Conservation (phyloP, 495 filamentous ascomycete genomes). For the Tetracladium setigerum region DNA sequence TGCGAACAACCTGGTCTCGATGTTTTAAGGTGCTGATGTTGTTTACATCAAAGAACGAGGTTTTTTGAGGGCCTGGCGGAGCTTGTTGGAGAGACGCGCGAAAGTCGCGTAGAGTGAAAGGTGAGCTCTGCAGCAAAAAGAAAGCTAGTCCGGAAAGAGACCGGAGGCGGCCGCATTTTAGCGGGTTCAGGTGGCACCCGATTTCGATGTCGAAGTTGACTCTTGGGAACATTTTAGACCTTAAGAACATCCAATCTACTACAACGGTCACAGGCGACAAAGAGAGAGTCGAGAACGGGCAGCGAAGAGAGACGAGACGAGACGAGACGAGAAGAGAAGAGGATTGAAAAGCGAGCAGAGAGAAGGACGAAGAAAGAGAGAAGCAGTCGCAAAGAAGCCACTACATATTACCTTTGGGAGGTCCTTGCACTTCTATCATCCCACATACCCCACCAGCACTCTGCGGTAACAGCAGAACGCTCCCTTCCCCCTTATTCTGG, state of each 20-base stretch:
- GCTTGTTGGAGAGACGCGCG: not conserved
- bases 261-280: constrained; percentile 1
- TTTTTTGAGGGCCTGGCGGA: not conserved
- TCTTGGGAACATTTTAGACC: not conserved
- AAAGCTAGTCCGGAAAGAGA: not conserved
- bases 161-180: not conserved
- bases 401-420: too few relatives aligned
- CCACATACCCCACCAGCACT: not conserved
- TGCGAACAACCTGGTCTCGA: too few relatives aligned
- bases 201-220: not conserved
- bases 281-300: not conserved
- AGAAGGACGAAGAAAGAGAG: not conserved
- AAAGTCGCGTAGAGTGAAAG: constrained; percentile 2
- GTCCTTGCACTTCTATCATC: too few relatives aligned
- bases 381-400: too few relatives aligned
- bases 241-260: constrained; percentile 8
- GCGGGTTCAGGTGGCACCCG: not conserved
- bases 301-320: not conserved
- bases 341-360: not conserved
- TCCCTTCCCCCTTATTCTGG: not conserved
- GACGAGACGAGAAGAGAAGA: not conserved
- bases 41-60: not conserved
- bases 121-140: not conserved
- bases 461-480: constrained; percentile 21
- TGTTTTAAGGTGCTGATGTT: too few relatives aligned